Base-by-base conservation (phyloP, 129 eudicot genomes). In the Flaveria ramosissima region DNA sequence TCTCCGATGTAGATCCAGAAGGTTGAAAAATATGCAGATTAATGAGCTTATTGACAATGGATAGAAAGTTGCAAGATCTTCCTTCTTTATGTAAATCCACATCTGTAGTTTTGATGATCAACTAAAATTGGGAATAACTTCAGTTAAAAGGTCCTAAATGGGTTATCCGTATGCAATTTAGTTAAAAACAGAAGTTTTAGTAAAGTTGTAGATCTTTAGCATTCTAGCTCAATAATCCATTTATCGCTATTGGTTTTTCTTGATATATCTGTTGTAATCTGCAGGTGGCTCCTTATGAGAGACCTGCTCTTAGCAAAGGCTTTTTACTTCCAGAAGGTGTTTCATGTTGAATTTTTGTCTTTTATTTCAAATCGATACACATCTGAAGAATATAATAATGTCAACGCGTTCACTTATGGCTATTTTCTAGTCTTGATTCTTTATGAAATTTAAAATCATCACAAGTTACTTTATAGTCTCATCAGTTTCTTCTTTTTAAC, bases 281-380 rank as follows among this genome's bases (percentile, higher is more conserved):
- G 79, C 89, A 94, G 99, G 97, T 89, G 71, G 90, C 92, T 60
- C 99, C 99, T 59, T 94, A 94, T 83, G 99, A 94, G 86, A 86
- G 99, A 75, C 99, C 99, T 81, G 97, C 99, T 78, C 83, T 94
- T 56, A 94, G 99, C 92, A 94, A 94, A 86, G 99, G 97, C 60
- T 94, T 84, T 86, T 84, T 94, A 83, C 97, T 94, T 76, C 97
- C 97, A 52, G 99, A 94, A 94, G 97, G 99, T 94, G 87, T 59
- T 51, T 12, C 32, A 71, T 59, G 75, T 63, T 61, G 27, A 20
- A 26, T 26, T 14, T 30, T 14, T 30, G 15, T 63, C 7, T 10
- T 59, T 20, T 59, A 21, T 59, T 59, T 21, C 8, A 59, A 2
- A 21, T 59, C 0, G 65, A 23, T 59, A 59, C 2, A 0, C 36